Base-by-base conservation (phyloP, 306 rosid genomes). In the Prunus kanzakura region DNA sequence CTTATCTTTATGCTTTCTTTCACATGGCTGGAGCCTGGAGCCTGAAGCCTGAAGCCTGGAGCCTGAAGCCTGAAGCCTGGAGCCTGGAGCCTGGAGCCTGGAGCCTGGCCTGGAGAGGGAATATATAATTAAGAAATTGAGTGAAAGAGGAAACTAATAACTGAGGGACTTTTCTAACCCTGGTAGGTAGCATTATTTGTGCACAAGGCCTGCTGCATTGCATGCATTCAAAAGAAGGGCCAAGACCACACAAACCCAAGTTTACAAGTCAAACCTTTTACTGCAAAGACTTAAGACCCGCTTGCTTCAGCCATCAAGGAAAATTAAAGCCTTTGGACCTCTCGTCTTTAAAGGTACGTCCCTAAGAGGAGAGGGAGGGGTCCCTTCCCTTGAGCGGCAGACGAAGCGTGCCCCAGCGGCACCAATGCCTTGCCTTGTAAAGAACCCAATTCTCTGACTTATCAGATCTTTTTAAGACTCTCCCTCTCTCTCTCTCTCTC, bases 201-300 rank as follows among this genome's bases (percentile, higher is more conserved):
- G 65, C 66, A 72, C 18, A 56, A 56, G 61, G 61, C 49, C 68
- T 69, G 4, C 67, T 79, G 11, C 2, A 20, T n/a, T 20, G 62
- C 6, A 35, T 5, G 41, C 41, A 75, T 80, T 23, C 45, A 69
- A 75, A n/a, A 27, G 66, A 45, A n/a, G 61, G 46, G 66, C 25
- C 19, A 63, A 78, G 76, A 74, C 51, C 32, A 78, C 30, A 67
- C 64, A 84, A 89, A 71, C 67, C 83, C 77, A 80, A 43, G 58
- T 41, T 61, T 56, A 66, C 88, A 82, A 87, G 96, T 91, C 96
- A 89, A 89, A 91, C 76, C 91, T 91, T 87, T 88, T 76, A 73
- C 74, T 22, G 88, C 87, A 90, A 83, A 83, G 82, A 82, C 47
- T 75, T 66, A 46, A 47, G 84, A 82, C 86, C 80, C 76, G 57